A percentile compares a stretch with the other conserved stretches of the same genome.
Evolutionary conservation across 1,284 basidiomycete genomes (phyloP).

Genomic region (Apiotrichum laibachii): DNA sequence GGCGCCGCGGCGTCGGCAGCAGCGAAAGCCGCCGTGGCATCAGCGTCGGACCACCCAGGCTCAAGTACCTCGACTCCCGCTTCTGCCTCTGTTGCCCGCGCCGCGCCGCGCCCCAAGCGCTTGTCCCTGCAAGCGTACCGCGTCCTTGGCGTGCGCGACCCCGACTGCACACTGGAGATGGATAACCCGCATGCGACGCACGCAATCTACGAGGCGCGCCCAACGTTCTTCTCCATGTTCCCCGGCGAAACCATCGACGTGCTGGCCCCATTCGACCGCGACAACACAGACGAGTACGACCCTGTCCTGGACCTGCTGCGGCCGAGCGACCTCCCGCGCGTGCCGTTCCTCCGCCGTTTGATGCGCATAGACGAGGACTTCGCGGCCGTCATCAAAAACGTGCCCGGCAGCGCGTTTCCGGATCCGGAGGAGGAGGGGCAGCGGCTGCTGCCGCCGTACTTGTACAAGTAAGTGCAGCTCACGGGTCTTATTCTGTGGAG

Average conservation of each 20-base stretch:
- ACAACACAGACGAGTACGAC: not conserved
- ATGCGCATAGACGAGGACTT: not conserved
- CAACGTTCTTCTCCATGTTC: not conserved
- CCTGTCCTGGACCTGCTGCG: not conserved
- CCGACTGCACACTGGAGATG: not conserved
- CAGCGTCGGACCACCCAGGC: too few relatives aligned
- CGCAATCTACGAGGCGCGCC: not conserved
- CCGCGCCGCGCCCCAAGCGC: not conserved
- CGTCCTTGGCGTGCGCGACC: slow-evolving; percentile 1
- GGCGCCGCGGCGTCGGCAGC: too few relatives aligned
- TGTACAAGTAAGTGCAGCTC: slow-evolving; percentile 4
- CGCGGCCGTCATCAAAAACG: not conserved
- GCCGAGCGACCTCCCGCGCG: slow-evolving; percentile 4
- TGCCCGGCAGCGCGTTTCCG: not conserved
- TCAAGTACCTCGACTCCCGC: too few relatives aligned
- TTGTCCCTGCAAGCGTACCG: not conserved
- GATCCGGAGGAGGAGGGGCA: not conserved
- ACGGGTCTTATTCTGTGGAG: too few relatives aligned
- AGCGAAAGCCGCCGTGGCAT: too few relatives aligned
- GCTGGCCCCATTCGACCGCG: slow-evolving; percentile 4
- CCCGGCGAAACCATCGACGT: not conserved
- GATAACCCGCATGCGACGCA: not conserved
- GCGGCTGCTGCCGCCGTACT: slow-evolving; percentile 7
- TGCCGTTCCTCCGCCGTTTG: slow-evolving; percentile 8
- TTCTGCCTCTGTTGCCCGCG: too few relatives aligned